phyloP scores from a whole-genome alignment of 805 yeast species.

The Candida anglica region DNA sequence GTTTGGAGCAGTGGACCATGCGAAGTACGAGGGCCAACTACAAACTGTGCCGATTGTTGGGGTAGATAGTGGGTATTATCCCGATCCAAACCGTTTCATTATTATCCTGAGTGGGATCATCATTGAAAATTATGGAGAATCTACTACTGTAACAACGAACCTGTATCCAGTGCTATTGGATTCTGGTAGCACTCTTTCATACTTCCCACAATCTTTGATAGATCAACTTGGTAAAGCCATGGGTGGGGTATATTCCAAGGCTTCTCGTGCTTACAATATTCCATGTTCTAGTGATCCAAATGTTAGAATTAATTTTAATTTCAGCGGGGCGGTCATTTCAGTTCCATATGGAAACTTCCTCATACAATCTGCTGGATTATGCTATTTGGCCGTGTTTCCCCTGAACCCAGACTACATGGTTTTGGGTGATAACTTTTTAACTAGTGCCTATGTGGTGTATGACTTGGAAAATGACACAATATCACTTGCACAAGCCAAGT shows the following conservation, averaged over 20 bases:
- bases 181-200: slow-evolving; percentile 18
- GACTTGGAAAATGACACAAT: slow-evolving; percentile 45
- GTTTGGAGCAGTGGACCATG: slow-evolving; percentile 71
- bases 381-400: background rate
- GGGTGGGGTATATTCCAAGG: slow-evolving; percentile 5
- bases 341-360: background rate
- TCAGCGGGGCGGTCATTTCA: background rate
- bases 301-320: background rate
- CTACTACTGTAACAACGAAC: background rate
- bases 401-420: background rate
- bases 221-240: slow-evolving; percentile 7
- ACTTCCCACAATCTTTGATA: slow-evolving; percentile 10
- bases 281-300: background rate
- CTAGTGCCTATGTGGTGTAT: slow-evolving; percentile 50
- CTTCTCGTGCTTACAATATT: too few relatives aligned
- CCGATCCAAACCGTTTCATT: slow-evolving; percentile 37
- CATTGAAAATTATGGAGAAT: too few relatives aligned
- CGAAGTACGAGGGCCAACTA: slow-evolving; percentile 53
- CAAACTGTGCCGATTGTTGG: slow-evolving; percentile 43
- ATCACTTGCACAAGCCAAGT: slow-evolving; percentile 45
- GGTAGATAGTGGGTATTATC: slow-evolving; percentile 1
- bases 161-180: slow-evolving; percentile 11
- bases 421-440: slow-evolving; percentile 32
- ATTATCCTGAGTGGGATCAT: slow-evolving; percentile 41
- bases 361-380: background rate